Evolutionary conservation across 2,329 filamentous ascomycete genomes (phyloP).

Genomic region (Aspergillus calidoustus): DNA sequence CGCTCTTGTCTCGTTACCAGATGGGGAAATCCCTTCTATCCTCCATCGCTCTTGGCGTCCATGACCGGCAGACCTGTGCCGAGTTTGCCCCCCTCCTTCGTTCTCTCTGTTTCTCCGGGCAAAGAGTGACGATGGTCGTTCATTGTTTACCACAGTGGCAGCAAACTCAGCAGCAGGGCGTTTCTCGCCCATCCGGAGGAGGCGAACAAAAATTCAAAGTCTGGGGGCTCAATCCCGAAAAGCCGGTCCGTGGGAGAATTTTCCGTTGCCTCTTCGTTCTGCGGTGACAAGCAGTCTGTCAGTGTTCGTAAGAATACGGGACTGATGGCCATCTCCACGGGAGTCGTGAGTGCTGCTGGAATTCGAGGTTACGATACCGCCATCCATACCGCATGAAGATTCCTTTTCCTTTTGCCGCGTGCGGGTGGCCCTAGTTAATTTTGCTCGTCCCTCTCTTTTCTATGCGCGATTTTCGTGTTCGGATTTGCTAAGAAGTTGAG

Average conservation of each 20-base stretch:
- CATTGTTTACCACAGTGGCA: background rate
- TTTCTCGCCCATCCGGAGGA: background rate
- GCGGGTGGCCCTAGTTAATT: conserved; percentile 29
- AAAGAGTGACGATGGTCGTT: background rate
- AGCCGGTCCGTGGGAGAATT: conserved; percentile 3
- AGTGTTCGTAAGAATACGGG: conserved; percentile 14
- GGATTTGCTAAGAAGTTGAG: conserved; percentile 21
- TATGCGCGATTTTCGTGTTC: conserved; percentile 33
- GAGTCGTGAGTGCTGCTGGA: conserved; percentile 1
- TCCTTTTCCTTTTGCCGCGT: conserved; percentile 24
- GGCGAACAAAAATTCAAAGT: conserved; percentile 3
- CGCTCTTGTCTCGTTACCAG: conserved; percentile 19
- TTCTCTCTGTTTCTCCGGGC: conserved; percentile 18
- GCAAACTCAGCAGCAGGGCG: background rate
- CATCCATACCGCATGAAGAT: conserved; percentile 16
- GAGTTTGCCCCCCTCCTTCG: conserved; percentile 26
- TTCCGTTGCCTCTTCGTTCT: conserved; percentile 1
- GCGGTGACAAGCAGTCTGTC: background rate
- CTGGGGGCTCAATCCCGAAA: background rate
- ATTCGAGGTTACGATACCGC: conserved; percentile 19
- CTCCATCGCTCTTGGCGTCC: conserved; percentile 15
- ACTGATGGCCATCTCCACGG: conserved; percentile 11
- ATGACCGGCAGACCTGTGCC: conserved; percentile 30
- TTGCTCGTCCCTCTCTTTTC: conserved; percentile 27
- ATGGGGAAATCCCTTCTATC: conserved; percentile 22